Base-by-base conservation (phyloP, 257 asterid species). In the Lantana camara region DNA sequence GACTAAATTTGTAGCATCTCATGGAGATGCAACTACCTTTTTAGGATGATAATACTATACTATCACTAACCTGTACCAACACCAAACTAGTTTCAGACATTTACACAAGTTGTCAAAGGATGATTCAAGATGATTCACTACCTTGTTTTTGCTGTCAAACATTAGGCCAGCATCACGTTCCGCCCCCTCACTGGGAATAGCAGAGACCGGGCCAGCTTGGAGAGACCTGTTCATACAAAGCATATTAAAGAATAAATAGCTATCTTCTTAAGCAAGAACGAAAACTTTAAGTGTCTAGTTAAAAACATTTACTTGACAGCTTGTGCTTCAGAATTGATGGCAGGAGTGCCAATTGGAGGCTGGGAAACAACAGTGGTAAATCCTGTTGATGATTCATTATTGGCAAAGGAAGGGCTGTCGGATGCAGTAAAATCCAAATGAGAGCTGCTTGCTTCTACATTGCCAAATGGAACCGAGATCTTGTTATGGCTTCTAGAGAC, bases 291-390 rank as follows among this genome's bases (percentile, higher is more conserved):
- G 54, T 34, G 61, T 57, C 50, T 13, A 52, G 35, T 46, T 37
- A 41, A 77, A 60, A 60, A 40, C 22, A 56, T 55, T 52, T 81
- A 91, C 98, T 76, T 89, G 76, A 70, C 67, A 47, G 81, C 29
- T 64, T 71, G 89, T 40, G 73, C 21, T 69, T 81, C 96, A 47
- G 74, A 58, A 82, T 75, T 87, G 57, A 69, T 66, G 23, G 87
- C 77, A 78, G 88, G 87, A 59, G 80, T 81, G 71, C 94, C 95
- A 73, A 81, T 80, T 15, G 91, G 95, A n/a, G 87, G 80, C 71
- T 81, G 94, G 8, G 87, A 75, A 63, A 77, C 65, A 60, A 73
- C 62, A 55, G 71, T 16, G 9, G 67, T 24, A 64, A 38, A 71
- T 55, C 75, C 86, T 40, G 80, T 47, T 56, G 90, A 60, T 64